These are phyloP conservation scores for Pestalotiopsis sp. DNA, from an alignment of 2,329 filamentous ascomycete species.

Conservation along the genomic window DNA sequence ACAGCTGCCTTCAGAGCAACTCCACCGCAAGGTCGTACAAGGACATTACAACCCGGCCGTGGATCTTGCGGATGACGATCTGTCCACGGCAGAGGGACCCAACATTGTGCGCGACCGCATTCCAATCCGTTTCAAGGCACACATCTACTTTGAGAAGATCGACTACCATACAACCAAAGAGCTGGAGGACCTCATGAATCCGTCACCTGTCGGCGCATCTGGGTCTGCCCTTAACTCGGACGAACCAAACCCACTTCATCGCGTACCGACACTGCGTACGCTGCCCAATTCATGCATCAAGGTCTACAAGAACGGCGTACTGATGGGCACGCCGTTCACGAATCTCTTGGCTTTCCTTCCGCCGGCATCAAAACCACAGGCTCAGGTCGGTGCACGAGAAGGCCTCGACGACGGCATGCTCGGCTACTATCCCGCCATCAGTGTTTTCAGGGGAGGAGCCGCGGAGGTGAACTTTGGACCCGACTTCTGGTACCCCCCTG, in stretches of 20 bases:
- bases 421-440: constrained; percentile 93
- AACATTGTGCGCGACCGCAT: constrained; percentile 95
- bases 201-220: constrained; percentile 52
- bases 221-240: constrained; percentile 42
- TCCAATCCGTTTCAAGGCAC: constrained; percentile 89
- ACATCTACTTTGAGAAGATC: constrained; percentile 91
- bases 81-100: constrained; percentile 57
- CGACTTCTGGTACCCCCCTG: constrained; percentile 86
- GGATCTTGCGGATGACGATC: constrained; percentile 65
- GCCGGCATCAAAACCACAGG: constrained; percentile 76
- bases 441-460: constrained; percentile 87
- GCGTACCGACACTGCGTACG: constrained; percentile 75
- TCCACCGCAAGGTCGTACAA: constrained; percentile 87
- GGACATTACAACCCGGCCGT: constrained; percentile 87
- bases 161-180: constrained; percentile 88
- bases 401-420: constrained; percentile 93
- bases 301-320: constrained; percentile 88
- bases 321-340: constrained; percentile 85
- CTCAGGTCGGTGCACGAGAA: constrained; percentile 75
- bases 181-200: constrained; percentile 81
- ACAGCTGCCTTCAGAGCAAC: constrained; percentile 78
- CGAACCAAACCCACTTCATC: constrained; percentile 71
- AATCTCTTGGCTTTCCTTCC: constrained; percentile 89
- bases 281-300: constrained; percentile 84
- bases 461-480: constrained; percentile 94